A percentile compares a stretch with the other conserved stretches of the same genome.
These are phyloP conservation scores for Boletus vermiculosoides DNA, from an alignment of 768 basidiomycete genomes.

Conservation along the genomic window DNA sequence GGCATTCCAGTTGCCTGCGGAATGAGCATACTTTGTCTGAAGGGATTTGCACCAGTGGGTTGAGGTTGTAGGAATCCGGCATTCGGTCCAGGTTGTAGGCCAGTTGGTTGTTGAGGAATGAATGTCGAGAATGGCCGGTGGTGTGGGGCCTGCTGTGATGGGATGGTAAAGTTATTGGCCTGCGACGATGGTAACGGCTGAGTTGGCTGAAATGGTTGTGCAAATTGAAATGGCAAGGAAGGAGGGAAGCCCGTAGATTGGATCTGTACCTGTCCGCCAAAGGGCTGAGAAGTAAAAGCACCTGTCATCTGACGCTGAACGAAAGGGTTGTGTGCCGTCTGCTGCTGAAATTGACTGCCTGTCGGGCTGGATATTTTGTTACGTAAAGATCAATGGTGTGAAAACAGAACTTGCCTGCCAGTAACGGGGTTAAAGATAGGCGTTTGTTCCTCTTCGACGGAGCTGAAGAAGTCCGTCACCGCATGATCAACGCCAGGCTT, in stretches of 20 bases:
- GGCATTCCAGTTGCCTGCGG: conserved; percentile 63
- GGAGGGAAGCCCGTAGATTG: conserved; percentile 60
- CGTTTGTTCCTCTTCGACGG: conserved; percentile 81
- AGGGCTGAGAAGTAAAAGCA: conserved; percentile 43
- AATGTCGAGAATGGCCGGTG: conserved; percentile 57
- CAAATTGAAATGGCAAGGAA: conserved; percentile 42
- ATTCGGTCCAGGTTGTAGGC: conserved; percentile 40
- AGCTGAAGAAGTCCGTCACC: conserved; percentile 81
- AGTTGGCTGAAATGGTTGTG: conserved; percentile 17
- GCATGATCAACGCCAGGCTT: conserved; percentile 45
- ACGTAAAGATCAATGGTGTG: conserved; percentile 4
- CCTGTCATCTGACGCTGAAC: conserved; percentile 53
- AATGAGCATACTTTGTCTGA: conserved; percentile 74
- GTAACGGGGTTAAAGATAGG: conserved; percentile 67
- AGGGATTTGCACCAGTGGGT: conserved; percentile 71
- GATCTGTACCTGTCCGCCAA: conserved; percentile 42
- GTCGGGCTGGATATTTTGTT: conserved; percentile 41
- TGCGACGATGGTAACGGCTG: conserved; percentile 13
- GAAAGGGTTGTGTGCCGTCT: conserved; percentile 75
- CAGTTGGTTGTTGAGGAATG: conserved; percentile 54
- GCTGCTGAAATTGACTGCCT: conserved; percentile 53
- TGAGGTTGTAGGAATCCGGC: conserved; percentile 52
- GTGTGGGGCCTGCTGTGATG: conserved; percentile 37
- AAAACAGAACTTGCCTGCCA: conserved; percentile 39
- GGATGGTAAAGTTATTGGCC: conserved; percentile 32